Evolutionary conservation across 73 alveolate genomes (phyloP).

Genomic region (Blepharisma stoltei): DNA sequence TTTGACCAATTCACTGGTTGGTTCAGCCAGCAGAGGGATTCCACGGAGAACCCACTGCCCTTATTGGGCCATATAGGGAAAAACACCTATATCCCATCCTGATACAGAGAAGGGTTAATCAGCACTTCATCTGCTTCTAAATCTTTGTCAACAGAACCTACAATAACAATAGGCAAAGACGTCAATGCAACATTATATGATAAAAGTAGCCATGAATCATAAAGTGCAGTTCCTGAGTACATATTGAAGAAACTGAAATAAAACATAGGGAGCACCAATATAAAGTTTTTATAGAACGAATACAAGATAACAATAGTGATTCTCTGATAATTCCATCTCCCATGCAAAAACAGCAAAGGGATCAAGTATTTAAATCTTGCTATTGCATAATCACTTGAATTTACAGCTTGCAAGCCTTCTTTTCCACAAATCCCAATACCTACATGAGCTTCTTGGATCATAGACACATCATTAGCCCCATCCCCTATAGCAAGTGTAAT

Average conservation of each 20-base stretch:
- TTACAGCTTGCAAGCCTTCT: slow-evolving; percentile 61
- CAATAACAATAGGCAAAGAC: slow-evolving; percentile 81
- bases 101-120: not conserved
- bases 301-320: slow-evolving; percentile 64
- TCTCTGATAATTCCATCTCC: slow-evolving; percentile 88
- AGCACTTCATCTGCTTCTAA: not conserved
- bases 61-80: too few relatives aligned
- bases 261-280: slow-evolving; percentile 67
- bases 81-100: slow-evolving; percentile 30
- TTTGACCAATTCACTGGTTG: too few relatives aligned
- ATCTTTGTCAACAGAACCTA: slow-evolving; percentile 70
- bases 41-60: too few relatives aligned
- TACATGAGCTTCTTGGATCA: slow-evolving; percentile 70
- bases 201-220: slow-evolving; percentile 82
- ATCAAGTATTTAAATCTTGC: slow-evolving; percentile 77
- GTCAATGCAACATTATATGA: slow-evolving; percentile 87
- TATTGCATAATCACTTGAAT: slow-evolving; percentile 62
- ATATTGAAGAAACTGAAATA: slow-evolving; percentile 79
- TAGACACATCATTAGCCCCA: slow-evolving; percentile 68
- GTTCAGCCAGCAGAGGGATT: too few relatives aligned
- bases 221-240: slow-evolving; percentile 84
- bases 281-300: slow-evolving; percentile 78
- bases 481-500: slow-evolving; percentile 68
- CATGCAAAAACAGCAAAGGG: slow-evolving; percentile 88
- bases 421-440: slow-evolving; percentile 71